Evolutionary conservation across 2,329 filamentous ascomycete species (phyloP), one percentile per base, ranked within the genome.

Genomic region (Apiospora kogelbergensis): DNA sequence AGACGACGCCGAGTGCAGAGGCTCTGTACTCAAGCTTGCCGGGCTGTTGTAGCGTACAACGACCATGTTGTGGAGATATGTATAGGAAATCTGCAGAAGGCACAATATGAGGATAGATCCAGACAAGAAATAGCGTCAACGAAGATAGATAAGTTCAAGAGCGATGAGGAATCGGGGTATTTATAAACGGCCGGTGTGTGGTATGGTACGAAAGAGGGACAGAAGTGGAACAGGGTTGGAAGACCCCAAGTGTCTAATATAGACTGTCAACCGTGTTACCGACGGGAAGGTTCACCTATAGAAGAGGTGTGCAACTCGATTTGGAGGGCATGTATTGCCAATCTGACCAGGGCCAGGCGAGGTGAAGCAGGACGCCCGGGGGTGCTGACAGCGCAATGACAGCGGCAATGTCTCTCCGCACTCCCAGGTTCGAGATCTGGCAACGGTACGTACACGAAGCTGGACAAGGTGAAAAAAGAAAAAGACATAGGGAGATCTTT

Each of bases 161-260:
- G 70, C 60, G 73, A 72, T 72, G 73, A 74, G 75, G 67, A 69
- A 69, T 69, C 40, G 42, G 65, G 40, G 53, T 2, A n/a, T 13
- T 60, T 60, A 60, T 60, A 13, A 57, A 37, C 30, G 22, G 26
- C 30, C 37, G 46, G n/a, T n/a, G 26, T 66, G 63, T 63, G 67
- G 66, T 68, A 67, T 67, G 68, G 73, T 69, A 68, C 67, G 67
- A 63, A 70, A 71, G 72, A 70, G 66, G 40, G 66, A 71, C 63
- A 37, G 67, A 69, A 33, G 67, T 72, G 69, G 69, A 72, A 65
- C 24, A 64, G 63, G 45, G 45, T 41, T 42, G 65, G 64, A 15
- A 70, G 65, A 72, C 67, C 70, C 70, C 66, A 66, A 66, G 69
- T 72, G 70, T 73, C 70, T 75, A 76, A 75, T 76, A 76, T 75